phyloP scores from a whole-genome alignment of 1,284 basidiomycete genomes.

The Blastosporella zonata region DNA sequence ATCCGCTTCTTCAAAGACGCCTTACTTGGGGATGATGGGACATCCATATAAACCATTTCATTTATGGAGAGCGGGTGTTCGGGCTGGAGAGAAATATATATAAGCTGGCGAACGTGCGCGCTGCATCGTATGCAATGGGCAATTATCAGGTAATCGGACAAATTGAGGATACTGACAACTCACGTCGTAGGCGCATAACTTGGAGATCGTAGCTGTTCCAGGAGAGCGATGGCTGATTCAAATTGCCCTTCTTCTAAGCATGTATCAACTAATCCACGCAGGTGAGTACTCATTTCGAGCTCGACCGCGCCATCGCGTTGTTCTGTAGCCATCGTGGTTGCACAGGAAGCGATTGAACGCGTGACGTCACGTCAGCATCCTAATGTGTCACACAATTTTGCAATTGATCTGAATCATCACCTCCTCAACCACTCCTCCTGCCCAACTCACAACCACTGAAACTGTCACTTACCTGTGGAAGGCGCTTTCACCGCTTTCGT shows the following conservation, averaged over 20 bases:
- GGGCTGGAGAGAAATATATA: slow-evolving; percentile 67
- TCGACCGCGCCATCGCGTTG: slow-evolving; percentile 27
- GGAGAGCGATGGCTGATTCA: slow-evolving; percentile 54
- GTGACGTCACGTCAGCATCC: slow-evolving; percentile 9
- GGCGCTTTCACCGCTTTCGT: too few species aligned
- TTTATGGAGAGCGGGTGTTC: slow-evolving; percentile 32
- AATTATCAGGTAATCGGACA: neutral
- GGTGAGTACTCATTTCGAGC: slow-evolving; percentile 51
- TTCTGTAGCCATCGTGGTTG: slow-evolving; percentile 10
- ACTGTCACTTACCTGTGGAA: too few species aligned
- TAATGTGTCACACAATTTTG: neutral
- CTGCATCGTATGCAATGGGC: slow-evolving; percentile 27
- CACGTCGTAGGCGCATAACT: slow-evolving; percentile 52
- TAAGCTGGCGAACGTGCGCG: slow-evolving; percentile 59
- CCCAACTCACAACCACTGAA: neutral
- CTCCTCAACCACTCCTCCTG: too few species aligned
- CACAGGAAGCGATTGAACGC: slow-evolving; percentile 1
- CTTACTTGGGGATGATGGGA: slow-evolving; percentile 45
- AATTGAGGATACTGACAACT: slow-evolving; percentile 24
- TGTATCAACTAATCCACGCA: slow-evolving; percentile 60
- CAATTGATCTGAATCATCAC: too few species aligned
- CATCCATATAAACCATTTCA: slow-evolving; percentile 32
- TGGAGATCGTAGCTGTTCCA: slow-evolving; percentile 58
- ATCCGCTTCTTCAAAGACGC: slow-evolving; percentile 40
- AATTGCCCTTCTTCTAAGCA: slow-evolving; percentile 75